Evolutionary conservation across 192 early-diverging fungal genomes (phyloP).

Genomic region (Chytriomyces hyalinus): DNA sequence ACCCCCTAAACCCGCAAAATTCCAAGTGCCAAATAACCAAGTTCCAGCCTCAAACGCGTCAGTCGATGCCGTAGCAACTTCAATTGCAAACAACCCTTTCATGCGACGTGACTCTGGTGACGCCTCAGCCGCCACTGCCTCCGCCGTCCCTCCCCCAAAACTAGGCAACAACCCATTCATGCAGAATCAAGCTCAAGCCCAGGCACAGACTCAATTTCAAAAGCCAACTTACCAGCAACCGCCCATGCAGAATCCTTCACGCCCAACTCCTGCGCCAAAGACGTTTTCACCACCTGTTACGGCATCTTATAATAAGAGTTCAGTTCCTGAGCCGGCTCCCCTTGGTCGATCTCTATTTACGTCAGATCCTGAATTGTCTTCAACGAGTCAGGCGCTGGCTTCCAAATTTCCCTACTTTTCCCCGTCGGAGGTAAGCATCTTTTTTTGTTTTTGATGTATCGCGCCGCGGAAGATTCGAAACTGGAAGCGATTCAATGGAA

Average conservation of each 20-base stretch:
- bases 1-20: conserved; percentile 38
- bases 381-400: conserved; percentile 48
- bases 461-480: too few relatives aligned
- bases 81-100: conserved; percentile 33
- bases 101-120: not conserved
- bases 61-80: conserved; percentile 5
- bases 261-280: conserved; percentile 13
- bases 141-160: not conserved
- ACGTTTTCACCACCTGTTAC: not conserved
- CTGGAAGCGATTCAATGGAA: too few relatives aligned
- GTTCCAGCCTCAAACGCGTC: not conserved
- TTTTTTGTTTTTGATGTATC: not conserved
- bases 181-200: not conserved
- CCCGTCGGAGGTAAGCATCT: conserved; percentile 47
- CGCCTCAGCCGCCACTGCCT: not conserved
- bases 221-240: not conserved
- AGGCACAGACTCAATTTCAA: not conserved
- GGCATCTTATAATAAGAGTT: not conserved
- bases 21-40: conserved; percentile 10
- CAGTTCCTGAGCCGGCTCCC: conserved; percentile 34
- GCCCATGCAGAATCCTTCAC: not conserved
- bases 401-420: conserved; percentile 56
- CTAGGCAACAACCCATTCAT: not conserved
- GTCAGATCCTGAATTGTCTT: conserved; percentile 28
- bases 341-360: conserved; percentile 2